phyloP scores from a whole-genome alignment of 495 filamentous ascomycete genomes.

The Hypoxylon rickii region DNA sequence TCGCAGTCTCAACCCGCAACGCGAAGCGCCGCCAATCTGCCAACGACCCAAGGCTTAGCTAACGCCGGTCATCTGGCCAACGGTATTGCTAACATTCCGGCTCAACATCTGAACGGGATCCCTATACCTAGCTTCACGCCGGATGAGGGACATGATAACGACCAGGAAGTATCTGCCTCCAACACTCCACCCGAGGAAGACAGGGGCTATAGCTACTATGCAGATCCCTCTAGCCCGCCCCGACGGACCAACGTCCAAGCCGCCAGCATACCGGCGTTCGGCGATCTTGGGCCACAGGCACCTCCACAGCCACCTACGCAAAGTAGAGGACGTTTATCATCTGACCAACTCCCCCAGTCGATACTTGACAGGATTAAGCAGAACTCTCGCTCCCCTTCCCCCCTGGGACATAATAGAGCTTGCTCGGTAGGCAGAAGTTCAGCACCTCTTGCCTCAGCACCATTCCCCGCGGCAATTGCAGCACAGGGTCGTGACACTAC shows the following conservation, averaged over 20 bases:
- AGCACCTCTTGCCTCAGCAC: constrained; percentile 40
- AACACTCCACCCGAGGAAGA: constrained; percentile 50
- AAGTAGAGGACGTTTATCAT: constrained; percentile 50
- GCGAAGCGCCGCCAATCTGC: constrained; percentile 38
- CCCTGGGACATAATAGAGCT: constrained; percentile 51
- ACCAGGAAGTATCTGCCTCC: constrained; percentile 31
- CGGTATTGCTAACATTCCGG: constrained; percentile 36
- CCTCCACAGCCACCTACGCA: too few species aligned
- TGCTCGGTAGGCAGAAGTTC: constrained; percentile 50
- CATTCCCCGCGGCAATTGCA: constrained; percentile 39
- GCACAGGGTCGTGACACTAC: constrained; percentile 38
- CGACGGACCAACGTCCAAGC: constrained; percentile 40
- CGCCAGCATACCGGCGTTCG: constrained; percentile 48
- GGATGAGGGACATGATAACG: constrained; percentile 50
- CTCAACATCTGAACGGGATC: constrained; percentile 47
- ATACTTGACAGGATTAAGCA: constrained; percentile 56
- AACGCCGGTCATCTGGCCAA: constrained; percentile 36
- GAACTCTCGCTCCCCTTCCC: constrained; percentile 60
- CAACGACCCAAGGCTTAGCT: constrained; percentile 26
- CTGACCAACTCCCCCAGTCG: constrained; percentile 55
- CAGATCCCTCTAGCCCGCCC: constrained; percentile 39
- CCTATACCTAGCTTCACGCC: constrained; percentile 54
- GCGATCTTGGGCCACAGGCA: constrained; percentile 44
- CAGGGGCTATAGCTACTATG: constrained; percentile 30
- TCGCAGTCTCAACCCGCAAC: constrained; percentile 63